Base-by-base conservation (phyloP, 768 basidiomycete species). In the Lactarius tabidus region DNA sequence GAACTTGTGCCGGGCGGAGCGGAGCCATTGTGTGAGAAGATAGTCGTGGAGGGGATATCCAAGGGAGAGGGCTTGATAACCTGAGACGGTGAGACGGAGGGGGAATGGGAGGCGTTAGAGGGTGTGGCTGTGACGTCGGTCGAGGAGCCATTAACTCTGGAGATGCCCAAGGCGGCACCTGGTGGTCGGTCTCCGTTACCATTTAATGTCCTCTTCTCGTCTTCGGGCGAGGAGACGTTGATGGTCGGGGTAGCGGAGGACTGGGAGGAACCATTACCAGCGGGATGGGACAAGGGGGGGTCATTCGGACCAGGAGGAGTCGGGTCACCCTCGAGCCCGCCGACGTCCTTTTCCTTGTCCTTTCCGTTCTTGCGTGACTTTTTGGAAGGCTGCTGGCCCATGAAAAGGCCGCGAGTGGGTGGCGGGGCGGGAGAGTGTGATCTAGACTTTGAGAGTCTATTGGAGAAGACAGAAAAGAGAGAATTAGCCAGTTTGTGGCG, bases 301-400 rank as follows among this genome's bases (percentile, higher is more conserved):
- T 73, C 74, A 63, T 67, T 73, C 59, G 68, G 56, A 66, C 82
- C 81, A 67, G 84, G 81, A 41, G 74, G 70, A 36, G 76, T 71
- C 28, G 77, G 68, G 69, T 83, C 82, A 56, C 78, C 75, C 35
- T 80, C 79, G 54, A 76, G 72, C 43, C 58, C 51, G 60, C 76
- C 70, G 51, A 69, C 71, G 57, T 87, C 83, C 73, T 79, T 83
- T 70, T 86, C 87, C 77, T 85, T 85, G 75, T 91, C 90, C 77
- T 86, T 90, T 64, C 78, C 76, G 60, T 78, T 76, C 78, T 88
- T 90, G 82, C 84, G 89, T 70, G 83, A 77, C 82, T 88, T 91
- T 82, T 89, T 91, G 70, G 90, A 92, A 72, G 86, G 84, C 78
- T 89, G 88, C 75, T 91, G 90, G 78, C 91, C 90, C 89, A 91